Base-by-base conservation (phyloP, 1,284 basidiomycete genomes). In the Cryptococcus wingfieldii region DNA sequence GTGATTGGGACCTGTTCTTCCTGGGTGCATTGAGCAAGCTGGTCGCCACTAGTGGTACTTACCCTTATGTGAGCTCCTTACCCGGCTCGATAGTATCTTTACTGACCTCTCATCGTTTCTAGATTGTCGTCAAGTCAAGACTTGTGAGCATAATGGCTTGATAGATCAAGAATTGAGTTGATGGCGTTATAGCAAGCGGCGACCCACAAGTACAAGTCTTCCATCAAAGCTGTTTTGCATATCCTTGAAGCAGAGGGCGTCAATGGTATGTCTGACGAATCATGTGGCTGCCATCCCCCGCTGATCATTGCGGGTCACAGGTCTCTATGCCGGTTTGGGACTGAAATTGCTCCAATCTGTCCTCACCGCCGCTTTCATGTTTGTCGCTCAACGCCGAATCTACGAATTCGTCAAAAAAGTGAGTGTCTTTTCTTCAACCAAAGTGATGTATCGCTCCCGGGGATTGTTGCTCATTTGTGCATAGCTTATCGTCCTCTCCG, bases 341-440 rank as follows among this genome's bases (percentile, higher is more conserved):
- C 89, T 85, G 70, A 95, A 96, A 77, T 83, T 97, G 12, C 64
- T 87, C 6, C 93, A 96, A 77, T 91, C 89, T 56, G 89, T 95
- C 12, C 80, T 94, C 45, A 93, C 90, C 5, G 91, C 91, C 14
- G 89, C 90, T 12, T 90, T 95, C 66, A 80, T 95, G 62, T 95
- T 95, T 67, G 88, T 86, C 16, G 84, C 86, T 9, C 90, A 94
- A 75, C 82, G 85, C 64, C 81, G 89, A 60, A 76, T 80, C 54
- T 79, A 76, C 64, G 78, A 79, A 58, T 58, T 69, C 12, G 75
- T 77, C 66, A 76, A 76, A 64, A 58, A 62, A 54, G 69, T 75
- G 27, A 50, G 63, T 63, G 1, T 8, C 2, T 5, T 19, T 5
- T 10, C 18, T 14, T 42, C 10, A 42, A 44, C 10, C 42, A 19